A percentile compares a stretch with the other conserved stretches of the same genome.
These are phyloP conservation scores for Periconia digitata DNA, from an alignment of 2,329 filamentous ascomycete species.

Conservation along the genomic window DNA sequence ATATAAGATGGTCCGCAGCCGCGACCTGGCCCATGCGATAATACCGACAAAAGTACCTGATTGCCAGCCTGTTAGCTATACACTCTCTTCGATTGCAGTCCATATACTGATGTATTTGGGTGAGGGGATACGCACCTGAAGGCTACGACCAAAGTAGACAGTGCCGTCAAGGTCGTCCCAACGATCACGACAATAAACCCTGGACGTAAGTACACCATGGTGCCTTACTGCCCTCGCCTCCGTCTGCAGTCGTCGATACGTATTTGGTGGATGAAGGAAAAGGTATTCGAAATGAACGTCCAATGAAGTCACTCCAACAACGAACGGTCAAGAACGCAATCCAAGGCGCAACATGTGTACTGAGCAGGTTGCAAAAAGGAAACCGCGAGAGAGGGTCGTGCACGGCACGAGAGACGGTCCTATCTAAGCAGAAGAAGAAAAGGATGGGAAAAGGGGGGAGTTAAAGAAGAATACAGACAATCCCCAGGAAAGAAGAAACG, in stretches of 20 bases:
- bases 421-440: background rate
- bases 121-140: conserved; percentile 26
- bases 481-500: background rate
- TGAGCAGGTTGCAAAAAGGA: background rate
- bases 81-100: background rate
- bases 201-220: conserved; percentile 31
- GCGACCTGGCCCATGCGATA: conserved; percentile 33
- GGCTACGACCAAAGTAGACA: conserved; percentile 36
- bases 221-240: background rate
- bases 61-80: conserved; percentile 5
- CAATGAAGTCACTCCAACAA: background rate
- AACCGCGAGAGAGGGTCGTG: background rate
- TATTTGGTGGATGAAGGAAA: background rate
- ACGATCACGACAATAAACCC: conserved; percentile 39
- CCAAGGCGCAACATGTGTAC: background rate
- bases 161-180: conserved; percentile 34
- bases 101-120: background rate
- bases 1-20: conserved; percentile 38
- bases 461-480: background rate
- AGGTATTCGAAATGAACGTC: background rate
- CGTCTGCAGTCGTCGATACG: background rate
- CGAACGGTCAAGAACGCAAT: background rate
- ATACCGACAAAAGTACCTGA: conserved; percentile 39
- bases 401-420: background rate
- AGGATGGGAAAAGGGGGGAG: background rate